Evolutionary conservation across 2,329 filamentous ascomycete species (phyloP).

Genomic region (Fusarium continuum): DNA sequence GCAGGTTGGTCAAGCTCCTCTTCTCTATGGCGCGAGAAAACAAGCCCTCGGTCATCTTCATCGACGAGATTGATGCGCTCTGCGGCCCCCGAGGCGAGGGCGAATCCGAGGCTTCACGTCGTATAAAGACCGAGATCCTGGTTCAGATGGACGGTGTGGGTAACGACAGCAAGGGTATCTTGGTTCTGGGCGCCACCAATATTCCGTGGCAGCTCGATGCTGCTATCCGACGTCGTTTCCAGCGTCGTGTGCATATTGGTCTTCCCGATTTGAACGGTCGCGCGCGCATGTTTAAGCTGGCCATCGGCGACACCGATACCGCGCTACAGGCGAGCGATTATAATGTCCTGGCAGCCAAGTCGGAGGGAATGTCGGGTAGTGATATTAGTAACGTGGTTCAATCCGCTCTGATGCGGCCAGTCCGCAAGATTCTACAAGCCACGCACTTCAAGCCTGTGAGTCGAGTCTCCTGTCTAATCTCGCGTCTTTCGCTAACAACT

Average conservation of each 20-base stretch:
- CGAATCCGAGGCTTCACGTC: conserved; percentile 94
- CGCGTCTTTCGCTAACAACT: neutral
- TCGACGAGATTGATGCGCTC: conserved; percentile 96
- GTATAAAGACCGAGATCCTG: conserved; percentile 98
- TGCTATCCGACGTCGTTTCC: conserved; percentile 94
- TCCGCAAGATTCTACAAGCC: conserved; percentile 94
- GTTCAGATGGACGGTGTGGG: conserved; percentile 99
- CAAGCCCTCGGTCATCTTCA: conserved; percentile 98
- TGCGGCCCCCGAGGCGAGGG: conserved; percentile 93
- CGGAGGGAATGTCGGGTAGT: conserved; percentile 93
- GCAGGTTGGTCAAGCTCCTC: conserved; percentile 90
- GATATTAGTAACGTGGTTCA: conserved; percentile 97
- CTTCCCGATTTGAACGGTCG: conserved; percentile 87
- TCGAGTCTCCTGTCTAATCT: neutral
- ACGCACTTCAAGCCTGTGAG: conserved; percentile 95
- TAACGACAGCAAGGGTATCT: conserved; percentile 90
- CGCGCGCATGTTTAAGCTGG: conserved; percentile 94
- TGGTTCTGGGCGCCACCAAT: conserved; percentile 96
- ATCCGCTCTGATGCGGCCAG: conserved; percentile 95
- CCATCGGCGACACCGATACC: conserved; percentile 92
- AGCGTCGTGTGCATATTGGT: conserved; percentile 94
- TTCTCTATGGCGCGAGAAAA: conserved; percentile 99
- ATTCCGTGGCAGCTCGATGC: conserved; percentile 99
- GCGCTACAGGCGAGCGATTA: conserved; percentile 82
- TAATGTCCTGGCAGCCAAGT: conserved; percentile 79